Percentiles rank a stretch among this genome's conserved stretches.
phyloP scores from a whole-genome alignment of 192 early-diverging fungal genomes.

The Entomortierella parvispora region DNA sequence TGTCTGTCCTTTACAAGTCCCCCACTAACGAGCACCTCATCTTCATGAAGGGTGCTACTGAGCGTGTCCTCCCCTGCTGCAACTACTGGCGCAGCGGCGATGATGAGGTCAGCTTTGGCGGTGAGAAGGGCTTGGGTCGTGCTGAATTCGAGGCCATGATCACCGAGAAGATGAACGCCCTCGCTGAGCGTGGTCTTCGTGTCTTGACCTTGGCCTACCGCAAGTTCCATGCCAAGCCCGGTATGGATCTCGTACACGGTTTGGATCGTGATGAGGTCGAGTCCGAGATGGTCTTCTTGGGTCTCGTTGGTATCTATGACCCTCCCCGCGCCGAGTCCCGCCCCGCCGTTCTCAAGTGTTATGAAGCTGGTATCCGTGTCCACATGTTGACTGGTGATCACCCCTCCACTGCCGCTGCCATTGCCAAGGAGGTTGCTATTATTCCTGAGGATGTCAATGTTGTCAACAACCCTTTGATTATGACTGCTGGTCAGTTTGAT shows the following conservation, averaged over 20 bases:
- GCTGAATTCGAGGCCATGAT: slow-evolving; percentile 76
- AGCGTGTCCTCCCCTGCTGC: slow-evolving; percentile 85
- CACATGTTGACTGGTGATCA: slow-evolving; percentile 97
- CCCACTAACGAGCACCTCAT: slow-evolving; percentile 59
- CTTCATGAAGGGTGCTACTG: slow-evolving; percentile 92
- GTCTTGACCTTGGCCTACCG: slow-evolving; percentile 87
- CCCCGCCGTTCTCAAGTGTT: slow-evolving; percentile 77
- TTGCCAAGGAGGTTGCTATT: slow-evolving; percentile 92
- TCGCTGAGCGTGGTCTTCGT: slow-evolving; percentile 57
- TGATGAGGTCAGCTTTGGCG: slow-evolving; percentile 10
- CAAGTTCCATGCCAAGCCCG: slow-evolving; percentile 34
- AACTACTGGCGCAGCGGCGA: slow-evolving; percentile 59
- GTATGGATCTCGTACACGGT: slow-evolving; percentile 52
- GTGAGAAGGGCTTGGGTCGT: slow-evolving; percentile 61
- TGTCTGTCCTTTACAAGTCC: slow-evolving; percentile 81
- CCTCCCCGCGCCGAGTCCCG: slow-evolving; percentile 82
- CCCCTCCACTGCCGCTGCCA: slow-evolving; percentile 89
- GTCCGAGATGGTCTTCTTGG: slow-evolving; percentile 77
- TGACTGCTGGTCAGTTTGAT: slow-evolving; percentile 92
- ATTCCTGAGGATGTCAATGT: slow-evolving; percentile 50
- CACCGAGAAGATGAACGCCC: slow-evolving; percentile 66
- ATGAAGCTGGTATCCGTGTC: slow-evolving; percentile 92
- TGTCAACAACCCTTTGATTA: slow-evolving; percentile 63
- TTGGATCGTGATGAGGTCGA: slow-evolving; percentile 80
- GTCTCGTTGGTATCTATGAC: slow-evolving; percentile 93